These are phyloP conservation scores for Musa acuminata DNA, from an alignment of 176 grass and related monocot species.

Conservation along the genomic window DNA sequence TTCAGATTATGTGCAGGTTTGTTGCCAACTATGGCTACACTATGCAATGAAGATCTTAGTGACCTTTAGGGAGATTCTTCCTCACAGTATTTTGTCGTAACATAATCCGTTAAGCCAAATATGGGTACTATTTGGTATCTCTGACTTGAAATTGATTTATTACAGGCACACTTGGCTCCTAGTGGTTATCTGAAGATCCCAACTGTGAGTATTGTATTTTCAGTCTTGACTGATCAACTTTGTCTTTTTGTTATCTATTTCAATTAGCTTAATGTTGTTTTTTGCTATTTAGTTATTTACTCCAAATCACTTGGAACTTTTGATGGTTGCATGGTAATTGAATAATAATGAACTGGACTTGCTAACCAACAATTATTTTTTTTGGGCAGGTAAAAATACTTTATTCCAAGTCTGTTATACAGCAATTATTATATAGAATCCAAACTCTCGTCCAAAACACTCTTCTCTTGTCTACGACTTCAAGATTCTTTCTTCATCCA, in stretches of 20 bases:
- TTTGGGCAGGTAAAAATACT: no score
- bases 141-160: constrained; percentile 34
- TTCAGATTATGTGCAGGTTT: constrained; percentile 83
- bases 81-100: not conserved
- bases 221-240: not conserved
- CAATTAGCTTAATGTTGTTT: not conserved
- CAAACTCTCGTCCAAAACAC: no score
- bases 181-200: constrained; percentile 91
- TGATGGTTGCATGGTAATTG: not conserved
- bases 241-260: not conserved
- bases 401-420: not conserved
- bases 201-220: constrained; percentile 52
- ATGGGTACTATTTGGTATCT: not conserved
- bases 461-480: no score
- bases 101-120: not conserved
- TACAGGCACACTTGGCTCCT: constrained; percentile 85
- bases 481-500: no score
- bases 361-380: no score
- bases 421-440: not conserved
- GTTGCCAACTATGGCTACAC: not conserved
- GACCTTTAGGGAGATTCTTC: no score
- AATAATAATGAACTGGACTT: no score
- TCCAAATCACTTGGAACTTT: not conserved
- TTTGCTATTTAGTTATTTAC: not conserved
- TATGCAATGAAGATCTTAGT: no score